Conservation (phyloP, 257 asterid genomes). For the Eustoma russellianum region DNA sequence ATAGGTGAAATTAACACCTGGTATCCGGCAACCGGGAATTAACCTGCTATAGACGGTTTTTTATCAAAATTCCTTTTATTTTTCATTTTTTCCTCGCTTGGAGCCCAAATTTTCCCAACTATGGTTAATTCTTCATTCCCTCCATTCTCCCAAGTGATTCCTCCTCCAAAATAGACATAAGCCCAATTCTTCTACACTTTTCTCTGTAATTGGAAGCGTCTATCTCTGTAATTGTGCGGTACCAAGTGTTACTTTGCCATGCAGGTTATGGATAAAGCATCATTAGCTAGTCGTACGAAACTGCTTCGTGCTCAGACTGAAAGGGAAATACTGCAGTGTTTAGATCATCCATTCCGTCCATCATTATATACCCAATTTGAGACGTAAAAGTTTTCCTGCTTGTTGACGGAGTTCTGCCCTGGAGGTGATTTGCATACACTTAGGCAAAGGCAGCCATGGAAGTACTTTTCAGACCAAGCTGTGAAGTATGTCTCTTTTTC, state of each 20-base stretch:
- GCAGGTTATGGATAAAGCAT: constrained; percentile 69
- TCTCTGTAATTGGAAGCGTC: constrained; percentile 74
- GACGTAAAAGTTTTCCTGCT: constrained; percentile 62
- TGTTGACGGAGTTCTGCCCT: constrained; percentile 78
- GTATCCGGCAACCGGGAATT: no score
- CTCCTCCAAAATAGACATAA: no score
- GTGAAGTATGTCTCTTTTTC: constrained; percentile 43
- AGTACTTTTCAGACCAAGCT: constrained; percentile 57
- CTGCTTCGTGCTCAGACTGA: constrained; percentile 78
- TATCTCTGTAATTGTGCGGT: constrained; percentile 58
- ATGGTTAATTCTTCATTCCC: no score
- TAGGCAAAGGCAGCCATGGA: constrained; percentile 63
- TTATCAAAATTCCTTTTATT: no score
- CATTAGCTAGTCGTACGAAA: constrained; percentile 60
- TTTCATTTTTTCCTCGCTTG: no score
- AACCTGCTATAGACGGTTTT: no score
- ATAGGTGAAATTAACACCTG: no score
- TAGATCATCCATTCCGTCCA: constrained; percentile 74
- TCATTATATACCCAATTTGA: constrained; percentile 56
- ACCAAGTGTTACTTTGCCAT: constrained; percentile 63
- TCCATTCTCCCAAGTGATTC: no score
- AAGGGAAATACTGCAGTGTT: constrained; percentile 56
- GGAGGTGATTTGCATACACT: constrained; percentile 73
- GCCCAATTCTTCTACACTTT: no score
- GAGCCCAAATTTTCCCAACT: no score